Percentiles rank a stretch among this genome's conserved stretches.
Evolutionary conservation across 108 stramenopile genomes (phyloP).

Genomic region (Skeletonema grethae): DNA sequence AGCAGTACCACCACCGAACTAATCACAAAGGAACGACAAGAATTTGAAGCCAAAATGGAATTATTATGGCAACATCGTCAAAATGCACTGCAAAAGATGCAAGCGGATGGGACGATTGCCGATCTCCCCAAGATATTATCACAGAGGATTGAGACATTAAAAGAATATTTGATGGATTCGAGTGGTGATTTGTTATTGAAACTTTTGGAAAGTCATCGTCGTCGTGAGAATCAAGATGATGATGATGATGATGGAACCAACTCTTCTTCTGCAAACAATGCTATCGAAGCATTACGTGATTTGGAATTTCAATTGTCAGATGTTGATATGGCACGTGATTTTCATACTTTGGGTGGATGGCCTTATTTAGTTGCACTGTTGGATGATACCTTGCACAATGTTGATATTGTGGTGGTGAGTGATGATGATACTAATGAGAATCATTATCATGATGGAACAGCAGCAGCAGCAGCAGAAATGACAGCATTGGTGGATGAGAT

Average conservation of each 20-base stretch:
- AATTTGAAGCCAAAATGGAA: slow-evolving; percentile 71
- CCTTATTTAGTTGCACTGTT: slow-evolving; percentile 69
- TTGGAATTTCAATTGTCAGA: slow-evolving; percentile 91
- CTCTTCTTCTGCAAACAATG: slow-evolving; percentile 23
- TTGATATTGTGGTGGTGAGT: neutral
- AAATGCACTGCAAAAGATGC: slow-evolving; percentile 52
- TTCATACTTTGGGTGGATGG: slow-evolving; percentile 94
- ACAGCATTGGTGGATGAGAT: slow-evolving; percentile 43
- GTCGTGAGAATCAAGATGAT: slow-evolving; percentile 16
- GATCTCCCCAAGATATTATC: slow-evolving; percentile 73
- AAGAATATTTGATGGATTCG: slow-evolving; percentile 62
- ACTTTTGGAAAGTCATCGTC: slow-evolving; percentile 15
- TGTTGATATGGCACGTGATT: slow-evolving; percentile 94
- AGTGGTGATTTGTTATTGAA: neutral
- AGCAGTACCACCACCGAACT: slow-evolving; percentile 3
- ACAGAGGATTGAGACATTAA: slow-evolving; percentile 58
- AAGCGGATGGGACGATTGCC: slow-evolving; percentile 50
- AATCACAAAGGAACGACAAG: slow-evolving; percentile 33
- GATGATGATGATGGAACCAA: slow-evolving; percentile 29
- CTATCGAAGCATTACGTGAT: slow-evolving; percentile 69
- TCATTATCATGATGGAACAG: neutral
- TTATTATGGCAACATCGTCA: slow-evolving; percentile 85
- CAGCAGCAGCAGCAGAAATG: slow-evolving; percentile 5
- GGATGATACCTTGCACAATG: slow-evolving; percentile 49
- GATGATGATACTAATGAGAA: too few species aligned